These are phyloP conservation scores for Raddia guianensis DNA, from an alignment of 176 grass and related monocot genomes.

Conservation along the genomic window DNA sequence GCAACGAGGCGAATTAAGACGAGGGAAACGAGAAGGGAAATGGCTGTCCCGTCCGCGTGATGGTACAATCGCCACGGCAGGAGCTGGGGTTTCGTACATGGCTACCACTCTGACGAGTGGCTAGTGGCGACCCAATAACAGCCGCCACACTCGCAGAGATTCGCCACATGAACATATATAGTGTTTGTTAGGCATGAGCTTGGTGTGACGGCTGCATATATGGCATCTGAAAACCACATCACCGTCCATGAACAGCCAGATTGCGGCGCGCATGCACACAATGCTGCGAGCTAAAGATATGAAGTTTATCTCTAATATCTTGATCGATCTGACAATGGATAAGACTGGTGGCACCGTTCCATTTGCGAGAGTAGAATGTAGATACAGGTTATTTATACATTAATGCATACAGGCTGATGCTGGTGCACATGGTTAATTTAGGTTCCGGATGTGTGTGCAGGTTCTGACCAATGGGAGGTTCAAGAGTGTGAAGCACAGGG, in stretches of 20 bases:
- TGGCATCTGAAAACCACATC: background rate
- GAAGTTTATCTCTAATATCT: background rate
- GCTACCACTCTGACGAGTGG: background rate
- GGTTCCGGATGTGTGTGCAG: conserved; percentile 19
- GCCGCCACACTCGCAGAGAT: conserved; percentile 7
- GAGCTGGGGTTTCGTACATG: background rate
- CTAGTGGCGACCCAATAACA: background rate
- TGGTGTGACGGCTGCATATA: background rate
- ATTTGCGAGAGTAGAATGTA: background rate
- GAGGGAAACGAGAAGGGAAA: background rate
- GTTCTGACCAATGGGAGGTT: conserved; percentile 96
- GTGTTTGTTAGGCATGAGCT: background rate
- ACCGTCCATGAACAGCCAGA: background rate
- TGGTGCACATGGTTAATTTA: background rate
- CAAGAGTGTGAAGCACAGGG: conserved; percentile 93
- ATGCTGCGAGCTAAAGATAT: background rate
- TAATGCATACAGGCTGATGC: background rate
- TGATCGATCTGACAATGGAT: conserved; percentile 7
- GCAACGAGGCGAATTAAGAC: background rate
- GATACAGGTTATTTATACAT: background rate
- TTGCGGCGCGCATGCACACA: background rate
- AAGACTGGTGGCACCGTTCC: background rate
- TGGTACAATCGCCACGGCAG: background rate
- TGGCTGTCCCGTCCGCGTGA: background rate
- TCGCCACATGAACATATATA: conserved; percentile 10